These are phyloP conservation scores for Colletotrichum spaethianum DNA, from an alignment of 2,329 filamentous ascomycete species.

Conservation along the genomic window DNA sequence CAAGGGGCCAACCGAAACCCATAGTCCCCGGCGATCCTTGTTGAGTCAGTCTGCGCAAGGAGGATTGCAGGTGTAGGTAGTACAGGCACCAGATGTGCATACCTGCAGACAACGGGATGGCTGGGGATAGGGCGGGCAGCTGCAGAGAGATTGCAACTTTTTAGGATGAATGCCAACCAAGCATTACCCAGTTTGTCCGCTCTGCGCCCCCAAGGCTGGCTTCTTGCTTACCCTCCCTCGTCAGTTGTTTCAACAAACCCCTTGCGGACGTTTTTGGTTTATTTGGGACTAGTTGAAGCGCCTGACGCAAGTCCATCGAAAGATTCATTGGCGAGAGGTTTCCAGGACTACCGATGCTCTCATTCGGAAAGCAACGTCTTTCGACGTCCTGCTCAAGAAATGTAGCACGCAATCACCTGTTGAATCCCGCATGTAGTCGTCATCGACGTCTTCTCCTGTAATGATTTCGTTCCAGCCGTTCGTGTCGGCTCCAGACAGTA, in stretches of 20 bases:
- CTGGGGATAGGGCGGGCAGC: not conserved
- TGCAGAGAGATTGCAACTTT: not conserved
- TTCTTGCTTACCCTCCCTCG: not conserved
- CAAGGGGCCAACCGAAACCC: not conserved
- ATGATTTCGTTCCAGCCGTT: not conserved
- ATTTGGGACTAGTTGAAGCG: not conserved
- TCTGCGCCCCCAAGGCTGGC: not conserved
- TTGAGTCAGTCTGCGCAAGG: not conserved
- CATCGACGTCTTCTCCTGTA: not conserved
- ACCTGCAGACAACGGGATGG: not conserved
- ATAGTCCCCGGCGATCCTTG: not conserved
- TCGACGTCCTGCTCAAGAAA: not conserved
- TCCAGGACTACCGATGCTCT: not conserved
- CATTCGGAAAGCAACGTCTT: not conserved
- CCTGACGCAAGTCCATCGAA: not conserved
- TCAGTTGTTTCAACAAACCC: not conserved
- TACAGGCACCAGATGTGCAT: not conserved
- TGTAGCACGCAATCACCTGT: not conserved
- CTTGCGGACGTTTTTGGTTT: not conserved
- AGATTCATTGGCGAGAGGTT: not conserved
- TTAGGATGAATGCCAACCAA: not conserved
- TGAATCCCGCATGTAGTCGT: not conserved
- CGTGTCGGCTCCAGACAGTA: not conserved
- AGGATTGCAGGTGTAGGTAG: not conserved
- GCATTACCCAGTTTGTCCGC: not conserved